Conservation (phyloP, 352 stramenopile genomes). For the Pythium grandisporangium region DNA sequence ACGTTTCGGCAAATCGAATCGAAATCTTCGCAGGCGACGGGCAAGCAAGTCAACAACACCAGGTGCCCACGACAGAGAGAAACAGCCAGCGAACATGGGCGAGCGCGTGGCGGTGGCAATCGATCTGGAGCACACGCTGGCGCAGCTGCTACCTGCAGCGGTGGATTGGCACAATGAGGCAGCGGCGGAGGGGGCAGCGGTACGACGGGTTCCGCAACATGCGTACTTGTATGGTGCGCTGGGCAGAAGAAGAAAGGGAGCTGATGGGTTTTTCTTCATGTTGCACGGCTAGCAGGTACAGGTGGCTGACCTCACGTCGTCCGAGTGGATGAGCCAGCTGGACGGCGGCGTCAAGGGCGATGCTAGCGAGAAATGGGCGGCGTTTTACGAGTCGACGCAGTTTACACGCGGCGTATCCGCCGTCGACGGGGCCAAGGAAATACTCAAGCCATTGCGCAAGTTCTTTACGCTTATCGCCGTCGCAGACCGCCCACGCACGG, state of each 20-base stretch:
- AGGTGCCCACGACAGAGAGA: not conserved
- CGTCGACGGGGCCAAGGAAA: slow-evolving; percentile 15
- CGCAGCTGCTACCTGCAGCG: slow-evolving; percentile 29
- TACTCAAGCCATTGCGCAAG: slow-evolving; percentile 48
- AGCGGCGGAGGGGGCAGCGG: slow-evolving; percentile 19
- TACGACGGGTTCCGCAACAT: not conserved
- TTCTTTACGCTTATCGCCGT: slow-evolving; percentile 54
- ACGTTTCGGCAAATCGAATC: no score
- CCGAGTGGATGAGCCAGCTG: slow-evolving; percentile 26
- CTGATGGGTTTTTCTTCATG: no score
- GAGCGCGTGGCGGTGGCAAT: slow-evolving; percentile 34
- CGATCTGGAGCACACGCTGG: slow-evolving; percentile 58
- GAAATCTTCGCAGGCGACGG: no score
- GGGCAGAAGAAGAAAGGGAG: not conserved
- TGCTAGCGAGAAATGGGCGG: slow-evolving; percentile 16
- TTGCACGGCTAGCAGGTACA: slow-evolving; percentile 16
- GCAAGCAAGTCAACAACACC: no score
- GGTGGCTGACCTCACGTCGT: slow-evolving; percentile 13
- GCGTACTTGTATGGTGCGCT: not conserved
- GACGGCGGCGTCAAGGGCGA: slow-evolving; percentile 10
- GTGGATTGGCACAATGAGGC: slow-evolving; percentile 44
- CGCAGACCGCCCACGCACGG: slow-evolving; percentile 39
- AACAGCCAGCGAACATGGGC: slow-evolving; percentile 8
- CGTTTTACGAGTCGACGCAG: slow-evolving; percentile 43
- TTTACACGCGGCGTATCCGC: slow-evolving; percentile 28